Conservation (phyloP, 2,329 filamentous ascomycete genomes). For the Penicillium sp. region DNA sequence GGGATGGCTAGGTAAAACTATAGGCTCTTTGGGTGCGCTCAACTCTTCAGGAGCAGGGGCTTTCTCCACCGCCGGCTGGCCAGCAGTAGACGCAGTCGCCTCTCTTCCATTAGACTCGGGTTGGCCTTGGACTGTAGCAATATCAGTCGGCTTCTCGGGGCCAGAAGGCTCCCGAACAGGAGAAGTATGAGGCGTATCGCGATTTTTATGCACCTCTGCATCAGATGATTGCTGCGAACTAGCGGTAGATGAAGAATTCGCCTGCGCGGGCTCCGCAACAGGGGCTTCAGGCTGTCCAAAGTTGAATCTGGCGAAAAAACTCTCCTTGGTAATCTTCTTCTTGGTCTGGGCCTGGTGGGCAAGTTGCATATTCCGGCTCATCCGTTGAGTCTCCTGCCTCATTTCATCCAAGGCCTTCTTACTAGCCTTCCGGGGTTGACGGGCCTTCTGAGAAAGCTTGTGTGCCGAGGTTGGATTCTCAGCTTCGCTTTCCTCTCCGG, state of each 20-base stretch:
- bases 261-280: constrained; percentile 25
- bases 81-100: constrained; percentile 29
- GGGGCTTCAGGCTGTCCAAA: constrained; percentile 54
- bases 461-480: constrained; percentile 65
- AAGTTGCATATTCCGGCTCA: constrained; percentile 86
- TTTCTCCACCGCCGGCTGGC: constrained; percentile 15
- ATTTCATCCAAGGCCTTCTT: constrained; percentile 96
- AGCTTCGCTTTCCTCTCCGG: constrained; percentile 56
- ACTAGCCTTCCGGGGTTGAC: constrained; percentile 76
- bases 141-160: constrained; percentile 5
- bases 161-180: constrained; percentile 38
- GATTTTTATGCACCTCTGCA: constrained; percentile 43
- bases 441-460: constrained; percentile 66
- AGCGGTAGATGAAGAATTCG: constrained; percentile 40
- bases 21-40: neutral
- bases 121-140: neutral
- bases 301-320: constrained; percentile 81
- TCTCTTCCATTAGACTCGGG: constrained; percentile 5
- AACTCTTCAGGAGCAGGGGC: neutral
- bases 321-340: constrained; percentile 83
- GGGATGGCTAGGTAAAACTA: constrained; percentile 26
- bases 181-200: constrained; percentile 72
- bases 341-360: constrained; percentile 85
- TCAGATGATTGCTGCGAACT: constrained; percentile 54
- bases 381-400: constrained; percentile 87